phyloP scores from a whole-genome alignment of 1,139 yeast genomes.

The Kazachstania sp. region DNA sequence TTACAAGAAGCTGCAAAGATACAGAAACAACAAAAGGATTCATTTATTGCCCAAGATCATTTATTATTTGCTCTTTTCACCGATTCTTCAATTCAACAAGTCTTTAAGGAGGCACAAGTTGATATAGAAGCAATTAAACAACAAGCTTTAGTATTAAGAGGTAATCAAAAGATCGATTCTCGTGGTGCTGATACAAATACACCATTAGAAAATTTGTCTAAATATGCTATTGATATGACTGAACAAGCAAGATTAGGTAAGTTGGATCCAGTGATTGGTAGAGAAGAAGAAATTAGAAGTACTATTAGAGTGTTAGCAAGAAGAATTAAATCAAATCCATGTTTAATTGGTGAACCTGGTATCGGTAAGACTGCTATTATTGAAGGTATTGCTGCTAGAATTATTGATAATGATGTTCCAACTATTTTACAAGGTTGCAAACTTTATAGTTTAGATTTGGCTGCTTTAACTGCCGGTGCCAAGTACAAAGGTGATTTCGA shows the following conservation, averaged over 20 bases:
- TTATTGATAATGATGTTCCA: conserved; percentile 93
- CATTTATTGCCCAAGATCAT: conserved; percentile 91
- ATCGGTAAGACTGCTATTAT: conserved; percentile 97
- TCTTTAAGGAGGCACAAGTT: conserved; percentile 69
- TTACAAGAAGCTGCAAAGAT: conserved; percentile 63
- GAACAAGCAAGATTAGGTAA: conserved; percentile 90
- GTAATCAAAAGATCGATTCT: conserved; percentile 85
- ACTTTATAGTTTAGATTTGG: conserved; percentile 81
- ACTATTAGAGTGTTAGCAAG: conserved; percentile 90
- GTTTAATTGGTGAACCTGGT: conserved; percentile 97
- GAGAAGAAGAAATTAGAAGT: conserved; percentile 96
- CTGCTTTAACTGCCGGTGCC: conserved; percentile 97
- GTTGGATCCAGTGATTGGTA: conserved; percentile 96
- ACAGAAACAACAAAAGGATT: conserved; percentile 81
- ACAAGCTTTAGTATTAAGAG: conserved; percentile 80
- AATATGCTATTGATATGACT: conserved; percentile 89
- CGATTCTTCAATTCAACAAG: conserved; percentile 57
- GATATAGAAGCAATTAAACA: conserved; percentile 65
- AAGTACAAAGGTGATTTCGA: conserved; percentile 98
- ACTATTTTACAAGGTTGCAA: conserved; percentile 71
- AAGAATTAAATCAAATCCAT: conserved; percentile 93
- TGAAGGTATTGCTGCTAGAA: conserved; percentile 97
- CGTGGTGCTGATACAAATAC: conserved; percentile 88
- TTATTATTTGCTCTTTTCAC: conserved; percentile 75
- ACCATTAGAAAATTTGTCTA: conserved; percentile 71